These are phyloP conservation scores for Grigorovia jiainica DNA, from an alignment of 805 yeast species.

Conservation along the genomic window DNA sequence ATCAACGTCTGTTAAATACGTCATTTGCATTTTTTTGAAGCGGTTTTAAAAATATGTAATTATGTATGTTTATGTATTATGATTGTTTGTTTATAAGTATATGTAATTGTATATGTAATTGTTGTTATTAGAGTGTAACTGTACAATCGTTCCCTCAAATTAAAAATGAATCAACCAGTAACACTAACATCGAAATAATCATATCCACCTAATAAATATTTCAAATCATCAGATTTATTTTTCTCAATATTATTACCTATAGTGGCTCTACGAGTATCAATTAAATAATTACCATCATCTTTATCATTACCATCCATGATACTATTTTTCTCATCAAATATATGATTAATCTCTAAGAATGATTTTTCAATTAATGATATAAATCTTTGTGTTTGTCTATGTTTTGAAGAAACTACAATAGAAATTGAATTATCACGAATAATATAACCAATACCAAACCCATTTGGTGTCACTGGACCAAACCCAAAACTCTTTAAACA, in stretches of 20 bases:
- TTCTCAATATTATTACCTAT: constrained; percentile 1
- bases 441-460: constrained; percentile 89
- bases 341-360: constrained; percentile 47
- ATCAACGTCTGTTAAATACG: no score
- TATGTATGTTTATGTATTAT: no score
- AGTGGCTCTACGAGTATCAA: constrained; percentile 3
- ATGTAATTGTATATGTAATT: no score
- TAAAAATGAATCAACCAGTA: constrained; percentile 20
- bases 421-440: constrained; percentile 72
- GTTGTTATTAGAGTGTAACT: no score
- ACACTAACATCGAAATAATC: constrained; percentile 59
- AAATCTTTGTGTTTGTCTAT: constrained; percentile 77
- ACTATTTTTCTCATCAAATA: constrained; percentile 31
- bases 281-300: constrained; percentile 3
- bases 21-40: no score
- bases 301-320: not conserved
- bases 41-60: no score
- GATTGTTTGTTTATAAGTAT: no score
- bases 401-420: constrained; percentile 77
- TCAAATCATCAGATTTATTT: constrained; percentile 30
- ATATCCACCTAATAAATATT: constrained; percentile 64
- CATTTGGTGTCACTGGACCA: constrained; percentile 84
- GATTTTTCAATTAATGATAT: constrained; percentile 56
- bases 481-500: constrained; percentile 81
- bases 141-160: no score